Conservation (phyloP, 768 basidiomycete genomes). For the Trametes punicea region DNA sequence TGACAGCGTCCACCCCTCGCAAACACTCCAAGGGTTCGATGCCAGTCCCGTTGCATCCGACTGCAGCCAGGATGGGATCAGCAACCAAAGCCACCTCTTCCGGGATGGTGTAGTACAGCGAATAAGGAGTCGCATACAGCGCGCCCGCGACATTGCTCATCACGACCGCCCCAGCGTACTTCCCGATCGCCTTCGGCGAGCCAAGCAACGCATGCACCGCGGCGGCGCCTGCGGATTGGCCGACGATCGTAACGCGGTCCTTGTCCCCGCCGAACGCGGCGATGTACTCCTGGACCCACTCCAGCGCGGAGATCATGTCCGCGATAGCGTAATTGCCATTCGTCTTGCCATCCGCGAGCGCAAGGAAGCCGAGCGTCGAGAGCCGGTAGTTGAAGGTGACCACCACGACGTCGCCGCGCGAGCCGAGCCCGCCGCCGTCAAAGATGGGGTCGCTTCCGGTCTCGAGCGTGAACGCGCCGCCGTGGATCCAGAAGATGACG, state of each 20-base stretch:
- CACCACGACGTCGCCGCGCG: conserved; percentile 41
- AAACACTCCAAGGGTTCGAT: conserved; percentile 37
- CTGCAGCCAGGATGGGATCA: conserved; percentile 34
- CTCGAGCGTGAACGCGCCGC: conserved; percentile 44
- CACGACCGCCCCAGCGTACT: conserved; percentile 31
- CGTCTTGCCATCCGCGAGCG: conserved; percentile 38
- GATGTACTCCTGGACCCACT: conserved; percentile 53
- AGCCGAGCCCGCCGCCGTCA: conserved; percentile 44
- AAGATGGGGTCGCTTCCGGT: conserved; percentile 38
- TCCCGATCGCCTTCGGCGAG: conserved; percentile 32
- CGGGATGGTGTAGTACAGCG: conserved; percentile 45
- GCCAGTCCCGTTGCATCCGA: conserved; percentile 38
- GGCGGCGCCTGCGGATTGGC: conserved; percentile 52
- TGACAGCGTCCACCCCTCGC: conserved; percentile 31
- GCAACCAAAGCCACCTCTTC: conserved; percentile 37
- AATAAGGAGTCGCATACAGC: conserved; percentile 46
- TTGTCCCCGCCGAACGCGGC: conserved; percentile 57
- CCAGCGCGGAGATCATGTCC: conserved; percentile 39
- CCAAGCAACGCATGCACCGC: conserved; percentile 34
- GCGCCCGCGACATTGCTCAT: conserved; percentile 42
- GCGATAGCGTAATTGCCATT: conserved; percentile 46
- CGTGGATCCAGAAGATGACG: conserved; percentile 51
- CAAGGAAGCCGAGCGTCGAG: conserved; percentile 42
- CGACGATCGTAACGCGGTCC: conserved; percentile 47
- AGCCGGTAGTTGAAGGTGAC: conserved; percentile 39